Evolutionary conservation across 129 eudicot species (phyloP), one percentile per base, ranked within the genome.

Genomic region (Flaveria ramosissima): DNA sequence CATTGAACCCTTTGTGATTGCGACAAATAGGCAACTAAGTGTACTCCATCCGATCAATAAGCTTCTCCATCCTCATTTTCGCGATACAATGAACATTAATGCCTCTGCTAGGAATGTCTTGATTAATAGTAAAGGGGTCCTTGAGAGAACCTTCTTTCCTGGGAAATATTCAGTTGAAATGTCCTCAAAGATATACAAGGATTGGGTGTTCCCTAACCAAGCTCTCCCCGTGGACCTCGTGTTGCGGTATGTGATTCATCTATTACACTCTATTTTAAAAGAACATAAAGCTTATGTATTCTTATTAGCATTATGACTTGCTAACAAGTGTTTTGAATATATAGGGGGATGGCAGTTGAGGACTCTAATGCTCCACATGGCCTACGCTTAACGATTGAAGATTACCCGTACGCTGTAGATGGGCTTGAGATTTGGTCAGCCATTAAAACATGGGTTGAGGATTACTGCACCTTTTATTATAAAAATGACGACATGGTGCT

Each of bases 191-290:
- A 83, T 81, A 19, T 83, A 85, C 46, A 69, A 74, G 73, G 42
- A 73, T 55, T 77, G 91, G 89, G 80, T 78, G 55, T 87, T 83
- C 48, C 76, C 86, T 15, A 80, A 80, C 60, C 84, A 85, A 68
- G 88, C 86, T 20, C 89, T 88, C 53, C 92, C 92, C 13, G 48
- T 76, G 2, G 92, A 88, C 69, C 89, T 88, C 8, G 53, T 88
- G 26, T 75, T 78, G 80, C 83, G 92, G 92, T 88, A 73, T n/a
- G 20, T 23, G 2, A 42, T 66, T 17, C 26, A 30, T 24, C 20
- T 74, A 14, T 9, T 5, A 45, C 50, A 45, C 50, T 9, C 14
- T 2, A 8, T 6, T 8, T 10, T 45, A 8, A 45, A 45, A 11
- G 2, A 14, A 36, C 50, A 45, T 45, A 1, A 45, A 2, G 1